These are phyloP conservation scores for Chlamydomonas schloesseri DNA, from an alignment of 139 green algal genomes.

Conservation along the genomic window DNA sequence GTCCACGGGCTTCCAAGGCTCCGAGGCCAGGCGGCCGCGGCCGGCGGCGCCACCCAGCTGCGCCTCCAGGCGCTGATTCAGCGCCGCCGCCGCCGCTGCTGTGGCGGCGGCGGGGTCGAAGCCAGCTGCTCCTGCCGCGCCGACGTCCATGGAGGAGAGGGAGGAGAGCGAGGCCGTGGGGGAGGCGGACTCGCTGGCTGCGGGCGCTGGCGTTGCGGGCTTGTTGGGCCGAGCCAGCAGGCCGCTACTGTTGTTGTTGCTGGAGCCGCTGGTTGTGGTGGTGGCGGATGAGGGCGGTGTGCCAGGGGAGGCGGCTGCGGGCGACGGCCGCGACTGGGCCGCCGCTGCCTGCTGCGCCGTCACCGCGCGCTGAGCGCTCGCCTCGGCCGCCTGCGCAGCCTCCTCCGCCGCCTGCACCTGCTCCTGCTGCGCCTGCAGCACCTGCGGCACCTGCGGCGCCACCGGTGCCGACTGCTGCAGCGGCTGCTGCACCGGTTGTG, in stretches of 20 bases:
- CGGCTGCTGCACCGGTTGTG: not conserved
- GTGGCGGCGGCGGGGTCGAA: slow-evolving; percentile 29
- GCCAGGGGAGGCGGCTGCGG: not conserved
- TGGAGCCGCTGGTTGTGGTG: not conserved
- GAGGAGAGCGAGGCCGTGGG: too few species aligned
- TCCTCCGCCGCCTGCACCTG: not conserved
- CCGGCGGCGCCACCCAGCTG: not conserved
- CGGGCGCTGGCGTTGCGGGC: not conserved
- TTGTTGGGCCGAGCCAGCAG: slow-evolving; percentile 1
- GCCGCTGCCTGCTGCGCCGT: too few species aligned
- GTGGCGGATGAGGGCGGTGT: not conserved
- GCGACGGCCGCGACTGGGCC: too few species aligned
- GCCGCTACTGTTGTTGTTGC: not conserved
- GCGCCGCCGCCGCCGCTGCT: slow-evolving; percentile 1
- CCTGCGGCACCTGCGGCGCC: too few species aligned
- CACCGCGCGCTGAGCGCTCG: too few species aligned
- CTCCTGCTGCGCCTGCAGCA: not conserved
- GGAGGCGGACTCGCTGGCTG: not conserved
- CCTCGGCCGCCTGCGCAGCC: not conserved
- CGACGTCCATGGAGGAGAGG: too few species aligned
- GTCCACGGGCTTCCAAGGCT: slow-evolving; percentile 33
- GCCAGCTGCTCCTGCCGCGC: not conserved
- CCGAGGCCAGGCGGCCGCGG: not conserved
- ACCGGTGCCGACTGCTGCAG: not conserved
- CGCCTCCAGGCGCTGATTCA: not conserved